Conservation (phyloP, 768 basidiomycete species). For the Phanerochaete sordida region DNA sequence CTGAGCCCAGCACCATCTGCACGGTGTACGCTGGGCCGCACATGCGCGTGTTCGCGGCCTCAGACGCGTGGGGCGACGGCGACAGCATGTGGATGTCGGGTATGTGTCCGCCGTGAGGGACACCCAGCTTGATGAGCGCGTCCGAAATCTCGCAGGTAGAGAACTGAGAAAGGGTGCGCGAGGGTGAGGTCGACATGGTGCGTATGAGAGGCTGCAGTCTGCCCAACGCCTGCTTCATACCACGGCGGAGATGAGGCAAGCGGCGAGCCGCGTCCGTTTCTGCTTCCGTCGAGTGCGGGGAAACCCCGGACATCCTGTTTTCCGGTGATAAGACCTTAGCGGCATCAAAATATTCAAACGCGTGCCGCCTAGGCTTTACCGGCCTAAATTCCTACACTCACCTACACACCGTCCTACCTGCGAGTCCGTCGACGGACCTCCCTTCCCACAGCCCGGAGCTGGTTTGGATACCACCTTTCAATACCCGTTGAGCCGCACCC, state of each 20-base stretch:
- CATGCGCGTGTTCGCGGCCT: slow-evolving; percentile 36
- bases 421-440: background rate
- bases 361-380: background rate
- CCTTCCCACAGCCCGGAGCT: background rate
- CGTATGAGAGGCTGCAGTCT: slow-evolving; percentile 10
- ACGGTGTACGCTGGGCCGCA: slow-evolving; percentile 89
- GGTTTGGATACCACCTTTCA: background rate
- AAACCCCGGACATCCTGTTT: background rate
- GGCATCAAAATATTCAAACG: background rate
- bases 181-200: slow-evolving; percentile 20
- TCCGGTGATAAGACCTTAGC: background rate
- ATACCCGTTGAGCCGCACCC: background rate
- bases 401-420: background rate
- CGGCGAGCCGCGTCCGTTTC: too few species aligned
- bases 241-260: background rate
- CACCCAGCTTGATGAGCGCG: slow-evolving; percentile 76
- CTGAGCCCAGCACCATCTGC: slow-evolving; percentile 63
- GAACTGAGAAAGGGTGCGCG: slow-evolving; percentile 31
- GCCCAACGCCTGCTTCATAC: slow-evolving; percentile 3
- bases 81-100: slow-evolving; percentile 69
- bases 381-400: background rate
- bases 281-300: background rate
- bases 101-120: slow-evolving; percentile 72
- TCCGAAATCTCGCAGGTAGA: slow-evolving; percentile 87
- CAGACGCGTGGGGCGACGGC: slow-evolving; percentile 27